A percentile compares a stretch with the other conserved stretches of the same genome.
Evolutionary conservation across 1,284 basidiomycete species (phyloP).

Genomic region (Phellopilus nigrolimitatus): DNA sequence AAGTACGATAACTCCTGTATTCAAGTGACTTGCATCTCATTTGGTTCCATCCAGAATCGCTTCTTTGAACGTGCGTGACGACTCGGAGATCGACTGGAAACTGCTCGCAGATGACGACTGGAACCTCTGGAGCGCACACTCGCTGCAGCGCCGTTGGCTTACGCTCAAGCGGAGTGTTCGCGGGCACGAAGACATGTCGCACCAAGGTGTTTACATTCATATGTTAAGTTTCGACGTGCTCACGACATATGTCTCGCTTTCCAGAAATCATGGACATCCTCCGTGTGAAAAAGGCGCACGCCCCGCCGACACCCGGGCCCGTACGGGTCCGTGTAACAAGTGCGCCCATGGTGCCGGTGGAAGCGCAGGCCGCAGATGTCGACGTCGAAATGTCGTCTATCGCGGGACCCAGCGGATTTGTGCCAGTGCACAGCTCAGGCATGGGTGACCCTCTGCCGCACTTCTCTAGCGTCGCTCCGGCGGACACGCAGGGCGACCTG

Average conservation of each 20-base stretch:
- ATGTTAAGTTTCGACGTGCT: constrained; percentile 18
- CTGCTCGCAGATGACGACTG: constrained; percentile 63
- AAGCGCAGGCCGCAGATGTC: constrained; percentile 19
- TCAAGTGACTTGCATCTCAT: constrained; percentile 7
- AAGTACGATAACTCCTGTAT: constrained; percentile 46
- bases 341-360: constrained; percentile 40
- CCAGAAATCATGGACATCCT: constrained; percentile 79
- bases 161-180: constrained; percentile 72
- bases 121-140: constrained; percentile 80
- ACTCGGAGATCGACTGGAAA: constrained; percentile 84
- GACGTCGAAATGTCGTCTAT: constrained; percentile 9
- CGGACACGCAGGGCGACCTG: constrained; percentile 6
- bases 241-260: constrained; percentile 11
- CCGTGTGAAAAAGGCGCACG: constrained; percentile 59
- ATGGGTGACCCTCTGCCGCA: neutral
- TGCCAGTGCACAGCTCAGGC: constrained; percentile 14
- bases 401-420: constrained; percentile 1
- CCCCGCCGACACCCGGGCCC: constrained; percentile 36
- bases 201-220: constrained; percentile 45
- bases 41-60: constrained; percentile 47
- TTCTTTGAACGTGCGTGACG: constrained; percentile 66
- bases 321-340: constrained; percentile 46
- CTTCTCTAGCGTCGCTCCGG: neutral
- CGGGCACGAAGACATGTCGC: constrained; percentile 72
- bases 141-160: constrained; percentile 70